A percentile compares a stretch with the other conserved stretches of the same genome.
These are phyloP conservation scores for Gossypium australe DNA, from an alignment of 345 rosid species.

Conservation along the genomic window DNA sequence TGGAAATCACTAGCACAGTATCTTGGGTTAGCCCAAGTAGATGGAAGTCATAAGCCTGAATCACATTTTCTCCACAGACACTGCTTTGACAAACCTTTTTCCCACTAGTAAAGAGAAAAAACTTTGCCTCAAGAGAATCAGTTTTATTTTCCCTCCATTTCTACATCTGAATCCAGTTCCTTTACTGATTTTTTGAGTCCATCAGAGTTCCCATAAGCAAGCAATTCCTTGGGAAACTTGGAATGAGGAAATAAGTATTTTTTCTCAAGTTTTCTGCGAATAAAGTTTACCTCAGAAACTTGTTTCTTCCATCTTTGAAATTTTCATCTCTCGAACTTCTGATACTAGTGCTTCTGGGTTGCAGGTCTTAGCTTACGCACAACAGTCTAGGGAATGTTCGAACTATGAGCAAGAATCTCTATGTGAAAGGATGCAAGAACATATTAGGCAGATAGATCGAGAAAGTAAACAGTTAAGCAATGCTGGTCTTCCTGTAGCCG, in stretches of 20 bases:
- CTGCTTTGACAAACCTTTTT: neutral
- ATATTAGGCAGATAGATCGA: constrained; percentile 55
- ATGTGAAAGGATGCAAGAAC: constrained; percentile 68
- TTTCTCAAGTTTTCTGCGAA: neutral
- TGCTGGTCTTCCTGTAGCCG: constrained; percentile 35
- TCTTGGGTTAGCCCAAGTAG: too few relatives aligned
- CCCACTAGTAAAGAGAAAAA: neutral
- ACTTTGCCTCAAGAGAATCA: neutral
- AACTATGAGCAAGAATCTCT: constrained; percentile 75
- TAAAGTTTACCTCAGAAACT: constrained; percentile 1
- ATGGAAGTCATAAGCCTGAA: neutral
- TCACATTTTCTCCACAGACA: neutral
- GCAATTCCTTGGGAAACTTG: neutral
- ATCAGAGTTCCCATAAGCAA: neutral
- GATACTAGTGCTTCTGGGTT: constrained; percentile 7
- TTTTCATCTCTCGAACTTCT: neutral
- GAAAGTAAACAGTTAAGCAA: constrained; percentile 37
- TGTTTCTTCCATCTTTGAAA: neutral
- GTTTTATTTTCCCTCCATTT: neutral
- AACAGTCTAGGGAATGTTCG: constrained; percentile 76
- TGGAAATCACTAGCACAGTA: too few relatives aligned
- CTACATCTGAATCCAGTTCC: neutral
- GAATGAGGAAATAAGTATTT: neutral
- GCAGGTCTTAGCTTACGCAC: constrained; percentile 74
- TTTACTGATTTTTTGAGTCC: neutral